Base-by-base conservation (phyloP, 176 grass and related monocot genomes). In the Pharus latifolius region DNA sequence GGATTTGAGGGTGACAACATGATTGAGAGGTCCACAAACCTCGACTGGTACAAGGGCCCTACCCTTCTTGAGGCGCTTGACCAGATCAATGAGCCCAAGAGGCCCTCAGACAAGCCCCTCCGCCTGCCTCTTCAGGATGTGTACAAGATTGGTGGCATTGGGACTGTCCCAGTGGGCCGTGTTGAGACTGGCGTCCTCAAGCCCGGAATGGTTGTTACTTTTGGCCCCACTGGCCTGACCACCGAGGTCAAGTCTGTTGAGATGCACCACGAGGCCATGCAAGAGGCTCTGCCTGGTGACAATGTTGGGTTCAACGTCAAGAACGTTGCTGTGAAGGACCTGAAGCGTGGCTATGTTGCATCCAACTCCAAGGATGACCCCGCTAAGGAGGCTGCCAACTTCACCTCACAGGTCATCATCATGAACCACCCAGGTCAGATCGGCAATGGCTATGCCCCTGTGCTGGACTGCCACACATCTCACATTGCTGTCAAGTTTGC, bases 1-100 rank as follows among this genome's bases (percentile, higher is more conserved):
- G 89, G 89, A 0, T 92, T 92, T 5, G 89, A 92, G 56, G 89
- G 89, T 6, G 89, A 92, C 81, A 92, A 92, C 62, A 92, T 92
- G 89, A 92, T 92, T 19, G 81, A 92, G 77, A 66, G 89, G 67
- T 92, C 89, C 35, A 76, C 67, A 33, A 92, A 92, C 74, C 81
- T 92, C 17, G 89, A 85, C 73, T 88, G 89, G 89, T 92, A 92
- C 89, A 92, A 92, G 89, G 89, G 89, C 5, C 89, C 89, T 1
- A 88, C 89, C 45, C 89, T 88, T 2, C 88, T 92, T 45, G 89
- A 88, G 41, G 89, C 89, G 0, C 85, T 88, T 29, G 84, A 92
- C 81, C 12, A 61, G 66, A 65, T 92, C 69, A 70, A 67, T 10
- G 89, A 88, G 73, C 85, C 89, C 26, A 92, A 92, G 74, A 80